These are phyloP conservation scores for Penicillium odoratum DNA, from an alignment of 495 filamentous ascomycete genomes.

Conservation along the genomic window DNA sequence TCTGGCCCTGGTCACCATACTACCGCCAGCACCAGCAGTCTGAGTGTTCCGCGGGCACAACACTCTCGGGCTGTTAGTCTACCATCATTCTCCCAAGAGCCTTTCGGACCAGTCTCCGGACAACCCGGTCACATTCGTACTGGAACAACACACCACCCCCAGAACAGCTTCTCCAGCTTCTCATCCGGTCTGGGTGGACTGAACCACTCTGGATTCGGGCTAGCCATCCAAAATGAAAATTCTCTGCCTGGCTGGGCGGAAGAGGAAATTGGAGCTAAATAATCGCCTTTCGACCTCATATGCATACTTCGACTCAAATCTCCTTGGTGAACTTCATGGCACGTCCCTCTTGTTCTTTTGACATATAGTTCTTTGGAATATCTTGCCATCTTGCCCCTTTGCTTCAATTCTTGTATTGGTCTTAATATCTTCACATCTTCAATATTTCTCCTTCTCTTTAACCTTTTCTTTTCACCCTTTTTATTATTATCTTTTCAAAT, in stretches of 20 bases:
- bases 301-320: constrained; percentile 32
- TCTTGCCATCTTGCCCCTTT: constrained; percentile 19
- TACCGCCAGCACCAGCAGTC: constrained; percentile 66
- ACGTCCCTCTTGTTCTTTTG: constrained; percentile 20
- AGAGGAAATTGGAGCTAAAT: constrained; percentile 60
- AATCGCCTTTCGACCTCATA: constrained; percentile 23
- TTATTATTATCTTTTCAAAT: constrained; percentile 22
- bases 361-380: constrained; percentile 25
- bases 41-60: constrained; percentile 61
- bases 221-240: constrained; percentile 63
- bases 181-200: constrained; percentile 57
- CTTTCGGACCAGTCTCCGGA: constrained; percentile 47
- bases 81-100: constrained; percentile 68
- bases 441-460: constrained; percentile 28
- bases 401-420: constrained; percentile 36
- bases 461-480: constrained; percentile 16
- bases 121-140: constrained; percentile 46
- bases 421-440: constrained; percentile 30
- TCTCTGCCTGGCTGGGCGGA: constrained; percentile 68
- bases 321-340: constrained; percentile 23
- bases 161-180: constrained; percentile 58
- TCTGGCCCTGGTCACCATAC: constrained; percentile 50
- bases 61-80: constrained; percentile 85
- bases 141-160: constrained; percentile 52
- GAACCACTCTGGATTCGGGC: constrained; percentile 58